Evolutionary conservation across 78 protist genomes (phyloP).

Genomic region (Creolimax fragrantissima): DNA sequence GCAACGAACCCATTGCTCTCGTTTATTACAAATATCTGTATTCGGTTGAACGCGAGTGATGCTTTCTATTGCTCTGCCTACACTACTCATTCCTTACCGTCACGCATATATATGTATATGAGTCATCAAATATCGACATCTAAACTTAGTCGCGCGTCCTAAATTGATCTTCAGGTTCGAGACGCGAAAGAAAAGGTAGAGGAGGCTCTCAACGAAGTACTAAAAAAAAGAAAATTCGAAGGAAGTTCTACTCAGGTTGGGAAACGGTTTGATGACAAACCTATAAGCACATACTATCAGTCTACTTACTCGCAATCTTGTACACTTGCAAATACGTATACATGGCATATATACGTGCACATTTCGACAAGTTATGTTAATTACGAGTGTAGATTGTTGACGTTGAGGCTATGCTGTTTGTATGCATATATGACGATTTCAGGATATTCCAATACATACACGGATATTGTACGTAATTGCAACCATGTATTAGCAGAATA

Average conservation of each 20-base stretch:
- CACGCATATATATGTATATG: too few species aligned
- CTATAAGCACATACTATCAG: neutral
- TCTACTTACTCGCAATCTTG: neutral
- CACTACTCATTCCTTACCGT: too few species aligned
- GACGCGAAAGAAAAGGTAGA: neutral
- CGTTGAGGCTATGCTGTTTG: neutral
- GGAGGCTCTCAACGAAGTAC: neutral
- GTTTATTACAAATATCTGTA: too few species aligned
- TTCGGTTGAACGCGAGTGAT: too few species aligned
- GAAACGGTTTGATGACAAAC: neutral
- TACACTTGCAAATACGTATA: neutral
- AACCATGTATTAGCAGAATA: neutral
- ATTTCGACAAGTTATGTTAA: neutral
- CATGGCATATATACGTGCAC: neutral
- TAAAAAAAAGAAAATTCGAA: neutral
- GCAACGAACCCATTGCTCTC: too few species aligned
- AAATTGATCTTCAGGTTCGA: neutral
- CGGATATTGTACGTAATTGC: too few species aligned
- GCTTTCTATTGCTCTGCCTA: too few species aligned
- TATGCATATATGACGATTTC: neutral
- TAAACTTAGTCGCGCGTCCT: too few species aligned
- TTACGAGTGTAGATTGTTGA: neutral
- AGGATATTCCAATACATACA: too few species aligned
- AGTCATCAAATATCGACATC: too few species aligned
- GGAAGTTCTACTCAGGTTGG: neutral